Conservation (phyloP, 352 stramenopile genomes). For the Globisporangium perplexum region DNA sequence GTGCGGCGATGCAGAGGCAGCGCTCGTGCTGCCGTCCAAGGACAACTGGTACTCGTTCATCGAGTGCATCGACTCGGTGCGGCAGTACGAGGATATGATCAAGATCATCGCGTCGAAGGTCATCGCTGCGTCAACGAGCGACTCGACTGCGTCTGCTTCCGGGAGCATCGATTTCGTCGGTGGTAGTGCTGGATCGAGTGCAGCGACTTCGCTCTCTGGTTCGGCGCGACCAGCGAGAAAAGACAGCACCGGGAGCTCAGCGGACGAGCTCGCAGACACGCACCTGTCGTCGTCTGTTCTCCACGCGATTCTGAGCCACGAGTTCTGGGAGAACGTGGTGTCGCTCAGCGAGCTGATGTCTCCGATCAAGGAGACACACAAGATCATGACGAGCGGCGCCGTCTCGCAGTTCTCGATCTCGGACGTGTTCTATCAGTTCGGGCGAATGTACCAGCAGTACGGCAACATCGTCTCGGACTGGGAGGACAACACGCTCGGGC, state of each 20-base stretch:
- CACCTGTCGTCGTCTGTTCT: conserved; percentile 33
- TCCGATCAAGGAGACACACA: conserved; percentile 70
- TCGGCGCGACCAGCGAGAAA: conserved; percentile 20
- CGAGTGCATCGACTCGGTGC: conserved; percentile 70
- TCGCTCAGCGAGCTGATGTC: conserved; percentile 74
- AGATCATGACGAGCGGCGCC: conserved; percentile 42
- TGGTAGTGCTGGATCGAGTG: not conserved
- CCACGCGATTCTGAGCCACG: conserved; percentile 48
- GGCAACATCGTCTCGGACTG: conserved; percentile 58
- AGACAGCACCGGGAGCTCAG: conserved; percentile 34
- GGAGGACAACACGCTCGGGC: conserved; percentile 47
- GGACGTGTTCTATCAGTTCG: conserved; percentile 74
- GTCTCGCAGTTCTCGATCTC: conserved; percentile 45
- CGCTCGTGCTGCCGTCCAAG: conserved; percentile 35
- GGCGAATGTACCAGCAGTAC: conserved; percentile 76
- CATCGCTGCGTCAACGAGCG: conserved; percentile 20
- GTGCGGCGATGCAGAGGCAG: conserved; percentile 55
- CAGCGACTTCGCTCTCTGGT: not conserved
- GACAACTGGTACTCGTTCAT: conserved; percentile 75
- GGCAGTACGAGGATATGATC: conserved; percentile 80
- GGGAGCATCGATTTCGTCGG: not conserved
- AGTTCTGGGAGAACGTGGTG: conserved; percentile 74
- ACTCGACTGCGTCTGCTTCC: not conserved
- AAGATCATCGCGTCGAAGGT: conserved; percentile 73
- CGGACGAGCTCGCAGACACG: conserved; percentile 40